phyloP scores from a whole-genome alignment of 305 asterid genomes.

The Coffea humblotiana region DNA sequence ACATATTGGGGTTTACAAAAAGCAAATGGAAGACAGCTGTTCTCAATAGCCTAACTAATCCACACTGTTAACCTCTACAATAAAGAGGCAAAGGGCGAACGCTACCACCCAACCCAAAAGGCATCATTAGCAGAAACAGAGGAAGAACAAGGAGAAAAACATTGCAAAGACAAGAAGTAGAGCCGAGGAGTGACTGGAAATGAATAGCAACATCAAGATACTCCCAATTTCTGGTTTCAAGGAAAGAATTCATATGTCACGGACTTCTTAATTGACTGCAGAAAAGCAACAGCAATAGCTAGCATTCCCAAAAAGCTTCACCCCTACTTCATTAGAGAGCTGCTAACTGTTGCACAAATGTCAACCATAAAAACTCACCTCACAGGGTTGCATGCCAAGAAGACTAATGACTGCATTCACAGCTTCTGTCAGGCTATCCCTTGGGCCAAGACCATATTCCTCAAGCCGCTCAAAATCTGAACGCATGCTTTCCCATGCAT shows the following conservation, averaged over 20 bases:
- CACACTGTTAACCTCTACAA: not conserved
- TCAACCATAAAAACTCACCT: conserved; percentile 49
- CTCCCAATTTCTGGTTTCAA: not conserved
- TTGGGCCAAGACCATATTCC: conserved; percentile 92
- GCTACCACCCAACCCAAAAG: not conserved
- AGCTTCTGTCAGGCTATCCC: conserved; percentile 83
- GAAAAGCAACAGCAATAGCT: not conserved
- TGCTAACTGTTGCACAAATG: not conserved
- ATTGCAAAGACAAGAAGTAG: not conserved
- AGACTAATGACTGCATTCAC: conserved; percentile 76
- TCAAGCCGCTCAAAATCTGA: conserved; percentile 69
- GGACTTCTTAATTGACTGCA: not conserved
- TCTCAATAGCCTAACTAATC: not conserved
- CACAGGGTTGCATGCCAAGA: conserved; percentile 95
- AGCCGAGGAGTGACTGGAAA: not conserved
- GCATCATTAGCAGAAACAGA: not conserved
- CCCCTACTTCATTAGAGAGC: not conserved
- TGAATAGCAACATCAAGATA: not conserved
- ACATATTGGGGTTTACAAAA: not conserved
- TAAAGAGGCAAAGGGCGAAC: not conserved
- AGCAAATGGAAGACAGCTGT: not conserved
- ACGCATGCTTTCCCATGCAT: conserved; percentile 90
- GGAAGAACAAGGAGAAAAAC: not conserved
- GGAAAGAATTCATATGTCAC: not conserved
- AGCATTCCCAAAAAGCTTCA: not conserved